These are phyloP conservation scores for Pythium rhizo-oryzae DNA, from an alignment of 352 stramenopile species.

Conservation along the genomic window DNA sequence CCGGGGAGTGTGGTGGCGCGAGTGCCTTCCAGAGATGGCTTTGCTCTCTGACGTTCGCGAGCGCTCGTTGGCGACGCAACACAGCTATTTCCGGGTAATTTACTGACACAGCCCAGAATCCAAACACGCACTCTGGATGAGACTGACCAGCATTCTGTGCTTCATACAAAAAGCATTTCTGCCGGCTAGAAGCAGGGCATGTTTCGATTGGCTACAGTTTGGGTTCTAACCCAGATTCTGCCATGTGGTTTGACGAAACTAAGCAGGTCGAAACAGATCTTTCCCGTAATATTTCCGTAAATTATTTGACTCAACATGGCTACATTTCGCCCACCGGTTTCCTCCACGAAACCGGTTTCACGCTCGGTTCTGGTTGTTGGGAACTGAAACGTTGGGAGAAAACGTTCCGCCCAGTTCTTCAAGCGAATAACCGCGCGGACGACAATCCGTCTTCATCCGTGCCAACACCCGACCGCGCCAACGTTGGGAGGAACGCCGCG, in stretches of 20 bases:
- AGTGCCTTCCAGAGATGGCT: background rate
- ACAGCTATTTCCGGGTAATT: constrained; percentile 5
- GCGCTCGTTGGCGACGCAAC: background rate
- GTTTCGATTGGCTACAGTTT: background rate
- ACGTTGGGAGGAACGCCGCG: too few relatives aligned
- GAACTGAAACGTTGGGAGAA: background rate
- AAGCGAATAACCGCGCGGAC: too few relatives aligned
- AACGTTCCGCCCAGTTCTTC: background rate
- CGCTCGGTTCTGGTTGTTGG: background rate
- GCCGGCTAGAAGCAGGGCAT: background rate
- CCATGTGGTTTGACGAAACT: background rate
- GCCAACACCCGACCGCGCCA: too few relatives aligned
- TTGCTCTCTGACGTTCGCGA: constrained; percentile 8
- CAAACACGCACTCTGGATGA: background rate
- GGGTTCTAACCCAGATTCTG: background rate
- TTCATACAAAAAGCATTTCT: background rate
- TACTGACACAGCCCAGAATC: background rate
- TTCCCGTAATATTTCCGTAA: background rate
- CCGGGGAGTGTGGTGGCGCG: background rate
- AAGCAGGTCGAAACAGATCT: background rate
- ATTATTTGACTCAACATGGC: background rate
- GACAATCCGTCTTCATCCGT: too few relatives aligned
- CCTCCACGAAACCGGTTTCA: background rate
- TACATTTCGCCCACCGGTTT: background rate
- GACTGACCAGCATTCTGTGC: background rate